These are phyloP conservation scores for Thecaphora thlaspeos DNA, from an alignment of 1,284 basidiomycete genomes.

Conservation along the genomic window DNA sequence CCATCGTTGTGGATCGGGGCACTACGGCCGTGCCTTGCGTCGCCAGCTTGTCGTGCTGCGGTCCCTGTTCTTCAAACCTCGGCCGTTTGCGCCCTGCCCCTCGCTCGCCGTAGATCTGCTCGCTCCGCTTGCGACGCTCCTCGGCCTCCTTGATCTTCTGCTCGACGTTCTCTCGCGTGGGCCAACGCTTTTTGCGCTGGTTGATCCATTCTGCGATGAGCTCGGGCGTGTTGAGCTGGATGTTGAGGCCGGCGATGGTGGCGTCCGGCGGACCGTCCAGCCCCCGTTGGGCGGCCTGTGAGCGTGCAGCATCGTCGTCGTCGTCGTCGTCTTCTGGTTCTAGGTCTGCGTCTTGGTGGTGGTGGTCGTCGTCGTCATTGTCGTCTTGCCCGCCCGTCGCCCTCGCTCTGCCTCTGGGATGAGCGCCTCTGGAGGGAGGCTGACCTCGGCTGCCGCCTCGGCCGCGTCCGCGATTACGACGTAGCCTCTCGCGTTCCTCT, in stretches of 20 bases:
- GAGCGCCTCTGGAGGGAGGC: background rate
- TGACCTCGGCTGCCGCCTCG: too few species aligned
- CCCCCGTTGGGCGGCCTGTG: constrained; percentile 5
- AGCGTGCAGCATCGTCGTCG: background rate
- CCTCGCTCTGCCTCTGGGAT: background rate
- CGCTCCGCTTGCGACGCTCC: constrained; percentile 21
- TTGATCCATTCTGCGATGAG: constrained; percentile 53
- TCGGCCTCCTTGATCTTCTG: constrained; percentile 38
- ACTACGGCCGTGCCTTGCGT: too few species aligned
- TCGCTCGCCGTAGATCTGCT: constrained; percentile 14
- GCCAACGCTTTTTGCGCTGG: constrained; percentile 55
- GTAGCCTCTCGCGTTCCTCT: constrained; percentile 40
- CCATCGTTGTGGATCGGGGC: too few species aligned
- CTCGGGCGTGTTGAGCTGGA: constrained; percentile 50
- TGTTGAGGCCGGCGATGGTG: constrained; percentile 54
- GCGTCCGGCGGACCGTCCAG: constrained; percentile 45
- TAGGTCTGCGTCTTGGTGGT: constrained; percentile 5
- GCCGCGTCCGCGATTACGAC: constrained; percentile 14
- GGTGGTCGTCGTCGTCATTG: constrained; percentile 1
- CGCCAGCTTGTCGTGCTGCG: too few species aligned
- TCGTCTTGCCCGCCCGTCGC: background rate
- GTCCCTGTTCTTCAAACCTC: too few species aligned
- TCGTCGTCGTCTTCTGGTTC: background rate
- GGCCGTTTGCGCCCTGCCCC: background rate
- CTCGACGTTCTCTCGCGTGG: constrained; percentile 37